phyloP scores from a whole-genome alignment of 2,329 filamentous ascomycete genomes.

The Hypomyces perniciosus region DNA sequence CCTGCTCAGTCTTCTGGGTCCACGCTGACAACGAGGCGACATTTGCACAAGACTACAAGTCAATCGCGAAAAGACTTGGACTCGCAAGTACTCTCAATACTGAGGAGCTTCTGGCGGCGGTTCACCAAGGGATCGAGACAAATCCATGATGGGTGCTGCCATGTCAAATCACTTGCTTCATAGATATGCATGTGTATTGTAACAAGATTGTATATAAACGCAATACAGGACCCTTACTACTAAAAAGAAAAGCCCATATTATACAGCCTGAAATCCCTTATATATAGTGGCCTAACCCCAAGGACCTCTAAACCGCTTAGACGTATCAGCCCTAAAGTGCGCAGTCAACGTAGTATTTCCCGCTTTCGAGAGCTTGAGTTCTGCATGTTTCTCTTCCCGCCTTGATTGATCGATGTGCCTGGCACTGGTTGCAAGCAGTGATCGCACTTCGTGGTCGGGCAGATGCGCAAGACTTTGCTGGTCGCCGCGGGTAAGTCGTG shows the following conservation, averaged over 20 bases:
- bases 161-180: too few relatives aligned
- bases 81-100: too few relatives aligned
- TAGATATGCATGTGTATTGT: too few relatives aligned
- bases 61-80: too few relatives aligned
- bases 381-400: conserved; percentile 11
- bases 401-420: conserved; percentile 12
- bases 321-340: conserved; percentile 14
- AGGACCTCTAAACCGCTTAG: conserved; percentile 12
- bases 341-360: conserved; percentile 16
- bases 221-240: too few relatives aligned
- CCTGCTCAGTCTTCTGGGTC: not conserved
- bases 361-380: conserved; percentile 12
- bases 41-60: too few relatives aligned
- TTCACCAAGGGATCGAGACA: too few relatives aligned
- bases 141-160: too few relatives aligned
- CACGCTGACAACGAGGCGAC: too few relatives aligned
- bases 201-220: not conserved
- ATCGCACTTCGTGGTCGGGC: conserved; percentile 15
- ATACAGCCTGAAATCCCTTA: not conserved
- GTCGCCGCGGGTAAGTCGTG: conserved; percentile 13
- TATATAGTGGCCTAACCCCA: conserved; percentile 5
- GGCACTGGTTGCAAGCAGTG: conserved; percentile 13
- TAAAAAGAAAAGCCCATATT: not conserved
- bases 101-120: too few relatives aligned
- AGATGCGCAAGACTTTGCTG: conserved; percentile 17